Evolutionary conservation across 1,284 basidiomycete genomes (phyloP).

Genomic region (Puccinia sorghi): DNA sequence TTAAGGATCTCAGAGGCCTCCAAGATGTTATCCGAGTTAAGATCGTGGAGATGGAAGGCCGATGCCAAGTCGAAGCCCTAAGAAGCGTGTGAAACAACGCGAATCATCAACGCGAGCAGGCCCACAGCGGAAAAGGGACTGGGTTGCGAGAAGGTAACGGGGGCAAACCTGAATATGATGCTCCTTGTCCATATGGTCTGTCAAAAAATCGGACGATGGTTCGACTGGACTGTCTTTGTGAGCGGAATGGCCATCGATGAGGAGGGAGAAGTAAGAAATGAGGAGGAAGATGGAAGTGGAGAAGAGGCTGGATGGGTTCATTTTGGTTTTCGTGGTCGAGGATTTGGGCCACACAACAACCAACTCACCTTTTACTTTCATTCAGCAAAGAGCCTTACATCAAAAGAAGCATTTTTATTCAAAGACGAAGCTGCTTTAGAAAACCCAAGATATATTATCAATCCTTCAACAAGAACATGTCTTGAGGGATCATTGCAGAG

Average conservation of each 20-base stretch:
- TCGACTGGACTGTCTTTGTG: conserved; percentile 7
- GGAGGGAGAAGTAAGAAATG: neutral
- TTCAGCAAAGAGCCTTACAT: too few species aligned
- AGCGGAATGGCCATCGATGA: conserved; percentile 52
- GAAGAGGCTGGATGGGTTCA: neutral
- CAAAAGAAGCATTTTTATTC: too few species aligned
- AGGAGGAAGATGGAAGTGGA: conserved; percentile 11
- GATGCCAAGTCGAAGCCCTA: conserved; percentile 58
- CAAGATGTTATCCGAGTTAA: conserved; percentile 68
- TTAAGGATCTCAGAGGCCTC: conserved; percentile 67
- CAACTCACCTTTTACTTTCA: neutral
- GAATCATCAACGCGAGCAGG: neutral
- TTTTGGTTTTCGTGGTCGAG: neutral
- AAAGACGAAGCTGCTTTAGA: too few species aligned
- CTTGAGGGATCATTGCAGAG: too few species aligned
- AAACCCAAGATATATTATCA: too few species aligned
- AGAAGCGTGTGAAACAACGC: neutral
- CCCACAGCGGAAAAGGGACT: neutral
- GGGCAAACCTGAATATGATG: conserved; percentile 56
- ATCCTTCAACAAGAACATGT: too few species aligned
- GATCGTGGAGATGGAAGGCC: conserved; percentile 80
- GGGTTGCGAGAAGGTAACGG: too few species aligned
- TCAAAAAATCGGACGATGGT: conserved; percentile 54
- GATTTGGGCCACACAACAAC: too few species aligned
- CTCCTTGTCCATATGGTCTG: conserved; percentile 58